Evolutionary conservation across 1,284 basidiomycete genomes (phyloP).

Genomic region (Austroboletus novae-zelandiae): DNA sequence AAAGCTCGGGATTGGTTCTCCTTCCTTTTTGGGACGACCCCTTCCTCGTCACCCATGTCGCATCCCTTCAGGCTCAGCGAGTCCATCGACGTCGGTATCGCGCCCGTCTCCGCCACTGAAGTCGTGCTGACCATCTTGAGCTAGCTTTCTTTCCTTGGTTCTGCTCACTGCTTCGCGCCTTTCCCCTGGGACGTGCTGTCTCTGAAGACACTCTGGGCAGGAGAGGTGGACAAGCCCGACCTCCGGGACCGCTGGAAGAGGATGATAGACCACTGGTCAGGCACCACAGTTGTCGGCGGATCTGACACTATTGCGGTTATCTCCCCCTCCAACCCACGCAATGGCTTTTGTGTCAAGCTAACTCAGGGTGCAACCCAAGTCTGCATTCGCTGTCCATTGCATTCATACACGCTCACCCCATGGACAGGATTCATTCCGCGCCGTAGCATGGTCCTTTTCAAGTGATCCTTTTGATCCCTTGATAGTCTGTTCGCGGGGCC

Average conservation of each 20-base stretch:
- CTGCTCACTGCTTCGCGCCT: constrained; percentile 39
- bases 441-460: constrained; percentile 58
- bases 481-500: constrained; percentile 50
- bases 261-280: constrained; percentile 46
- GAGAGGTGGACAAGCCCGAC: constrained; percentile 34
- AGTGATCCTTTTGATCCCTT: constrained; percentile 51
- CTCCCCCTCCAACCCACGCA: constrained; percentile 24
- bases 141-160: constrained; percentile 25
- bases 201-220: constrained; percentile 45
- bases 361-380: constrained; percentile 12
- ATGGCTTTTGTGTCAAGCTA: constrained; percentile 37
- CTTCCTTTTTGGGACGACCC: constrained; percentile 26
- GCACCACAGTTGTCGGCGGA: constrained; percentile 49
- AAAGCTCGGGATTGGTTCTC: constrained; percentile 1
- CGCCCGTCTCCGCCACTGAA: background rate
- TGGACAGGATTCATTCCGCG: constrained; percentile 19
- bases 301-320: constrained; percentile 30
- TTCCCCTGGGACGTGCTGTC: constrained; percentile 61
- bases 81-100: constrained; percentile 29
- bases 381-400: constrained; percentile 3
- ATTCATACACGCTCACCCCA: constrained; percentile 5
- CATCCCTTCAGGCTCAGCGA: constrained; percentile 25
- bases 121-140: constrained; percentile 8
- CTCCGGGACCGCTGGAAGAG: constrained; percentile 41
- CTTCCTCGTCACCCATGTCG: background rate